phyloP scores from a whole-genome alignment of 139 green algal genomes.

The Haematococcus sp. region DNA sequence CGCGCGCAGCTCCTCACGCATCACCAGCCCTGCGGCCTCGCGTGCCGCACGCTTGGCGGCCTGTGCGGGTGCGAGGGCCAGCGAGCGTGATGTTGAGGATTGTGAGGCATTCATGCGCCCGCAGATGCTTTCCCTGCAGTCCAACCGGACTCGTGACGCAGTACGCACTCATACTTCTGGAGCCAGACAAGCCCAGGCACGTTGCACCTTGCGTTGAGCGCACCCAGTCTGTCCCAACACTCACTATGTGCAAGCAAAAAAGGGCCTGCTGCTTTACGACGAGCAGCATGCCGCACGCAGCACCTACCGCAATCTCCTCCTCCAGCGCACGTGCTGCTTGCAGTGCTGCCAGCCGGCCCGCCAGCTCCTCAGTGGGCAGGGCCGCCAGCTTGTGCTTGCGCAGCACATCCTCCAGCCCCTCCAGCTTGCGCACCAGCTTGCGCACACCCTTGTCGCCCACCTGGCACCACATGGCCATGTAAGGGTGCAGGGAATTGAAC shows the following conservation, averaged over 20 bases:
- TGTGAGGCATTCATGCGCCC: too few species aligned
- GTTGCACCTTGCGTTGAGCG: too few species aligned
- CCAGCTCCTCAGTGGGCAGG: conserved; percentile 14
- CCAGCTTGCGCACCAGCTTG: conserved; percentile 41
- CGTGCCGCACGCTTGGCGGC: conserved; percentile 48
- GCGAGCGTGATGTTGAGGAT: neutral
- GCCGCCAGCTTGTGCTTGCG: conserved; percentile 40
- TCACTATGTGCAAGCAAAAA: too few species aligned
- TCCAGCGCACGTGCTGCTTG: conserved; percentile 38
- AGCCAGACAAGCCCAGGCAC: too few species aligned
- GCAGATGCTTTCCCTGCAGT: too few species aligned
- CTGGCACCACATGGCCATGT: conserved; percentile 4
- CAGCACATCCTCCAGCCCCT: conserved; percentile 56
- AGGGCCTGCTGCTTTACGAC: too few species aligned
- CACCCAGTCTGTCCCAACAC: too few species aligned
- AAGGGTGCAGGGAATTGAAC: too few species aligned
- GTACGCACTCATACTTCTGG: too few species aligned
- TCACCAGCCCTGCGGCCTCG: conserved; percentile 53
- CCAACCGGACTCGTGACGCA: too few species aligned
- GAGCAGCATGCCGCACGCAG: too few species aligned
- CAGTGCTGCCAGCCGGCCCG: conserved; percentile 33
- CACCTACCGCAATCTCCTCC: conserved; percentile 23
- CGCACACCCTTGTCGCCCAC: conserved; percentile 28
- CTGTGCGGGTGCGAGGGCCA: neutral
- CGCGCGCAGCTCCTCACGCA: conserved; percentile 67